A percentile compares a stretch with the other conserved stretches of the same genome.
phyloP scores from a whole-genome alignment of 1,139 yeast species.

The Yamadazyma kanchanaburiensis region DNA sequence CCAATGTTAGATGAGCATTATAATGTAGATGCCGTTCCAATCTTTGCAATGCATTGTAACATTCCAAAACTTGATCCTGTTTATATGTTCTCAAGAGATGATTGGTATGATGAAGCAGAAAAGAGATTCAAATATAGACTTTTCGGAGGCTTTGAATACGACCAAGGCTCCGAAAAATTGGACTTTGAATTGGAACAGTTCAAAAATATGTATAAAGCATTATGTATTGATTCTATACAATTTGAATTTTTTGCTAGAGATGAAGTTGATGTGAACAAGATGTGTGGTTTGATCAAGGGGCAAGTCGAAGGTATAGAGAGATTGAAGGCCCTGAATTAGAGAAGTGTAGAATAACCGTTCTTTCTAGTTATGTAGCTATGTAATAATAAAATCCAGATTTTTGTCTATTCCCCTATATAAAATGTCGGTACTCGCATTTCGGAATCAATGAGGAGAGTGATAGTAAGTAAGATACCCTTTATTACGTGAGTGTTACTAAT shows the following conservation, averaged over 20 bases:
- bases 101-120: slow-evolving; percentile 24
- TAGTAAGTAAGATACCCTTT: too few relatives aligned
- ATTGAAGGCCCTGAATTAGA: too few relatives aligned
- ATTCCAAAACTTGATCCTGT: slow-evolving; percentile 38
- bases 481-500: too few relatives aligned
- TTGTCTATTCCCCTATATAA: too few relatives aligned
- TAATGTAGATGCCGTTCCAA: slow-evolving; percentile 13
- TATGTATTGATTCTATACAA: slow-evolving; percentile 21
- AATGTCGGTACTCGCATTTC: too few relatives aligned
- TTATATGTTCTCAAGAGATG: slow-evolving; percentile 20
- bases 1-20: slow-evolving; percentile 16
- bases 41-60: slow-evolving; percentile 37
- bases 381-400: too few relatives aligned
- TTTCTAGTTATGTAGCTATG: too few relatives aligned
- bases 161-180: slow-evolving; percentile 13
- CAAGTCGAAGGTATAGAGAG: slow-evolving; percentile 30
- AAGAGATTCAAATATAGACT: slow-evolving; percentile 26
- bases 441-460: too few relatives aligned
- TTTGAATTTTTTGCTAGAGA: slow-evolving; percentile 30
- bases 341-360: too few relatives aligned
- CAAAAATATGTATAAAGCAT: slow-evolving; percentile 23
- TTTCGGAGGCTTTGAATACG: slow-evolving; percentile 25
- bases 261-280: slow-evolving; percentile 16
- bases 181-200: slow-evolving; percentile 38
- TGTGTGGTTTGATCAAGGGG: slow-evolving; percentile 26